Percentiles rank a stretch among this genome's conserved stretches.
Conservation (phyloP, 2,329 filamentous ascomycete species). For the Rasamsonia emersonii region DNA sequence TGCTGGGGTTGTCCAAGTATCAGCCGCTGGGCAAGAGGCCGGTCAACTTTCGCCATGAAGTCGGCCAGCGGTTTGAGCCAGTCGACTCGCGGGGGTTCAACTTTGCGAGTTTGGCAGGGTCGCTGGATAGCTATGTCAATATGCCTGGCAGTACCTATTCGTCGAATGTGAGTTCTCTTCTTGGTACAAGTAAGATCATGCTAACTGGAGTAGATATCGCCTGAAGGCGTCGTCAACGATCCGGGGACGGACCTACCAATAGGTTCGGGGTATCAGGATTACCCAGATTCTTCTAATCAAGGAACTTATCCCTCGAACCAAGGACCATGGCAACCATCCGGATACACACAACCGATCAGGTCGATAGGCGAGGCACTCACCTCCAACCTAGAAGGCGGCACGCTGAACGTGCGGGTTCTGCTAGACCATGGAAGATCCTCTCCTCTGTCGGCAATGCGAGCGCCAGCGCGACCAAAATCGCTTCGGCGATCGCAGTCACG, state of each 20-base stretch:
- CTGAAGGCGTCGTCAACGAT: constrained; percentile 12
- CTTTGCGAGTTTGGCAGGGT: constrained; percentile 34
- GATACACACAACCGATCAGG: too few species aligned
- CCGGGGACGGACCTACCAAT: too few species aligned
- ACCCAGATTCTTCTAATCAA: too few species aligned
- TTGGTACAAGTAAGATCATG: background rate
- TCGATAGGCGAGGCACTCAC: too few species aligned
- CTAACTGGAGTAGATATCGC: constrained; percentile 10
- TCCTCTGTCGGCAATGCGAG: background rate
- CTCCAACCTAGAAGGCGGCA: too few species aligned
- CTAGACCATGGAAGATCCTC: background rate
- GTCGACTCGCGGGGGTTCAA: constrained; percentile 33
- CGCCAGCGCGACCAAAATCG: background rate
- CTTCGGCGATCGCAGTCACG: background rate
- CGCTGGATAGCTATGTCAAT: constrained; percentile 38
- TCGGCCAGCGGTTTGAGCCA: constrained; percentile 38
- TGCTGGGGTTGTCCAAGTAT: constrained; percentile 26
- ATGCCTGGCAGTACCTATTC: constrained; percentile 37
- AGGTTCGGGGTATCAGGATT: too few species aligned
- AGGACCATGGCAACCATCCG: too few species aligned
- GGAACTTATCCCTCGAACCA: too few species aligned
- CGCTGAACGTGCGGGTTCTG: constrained; percentile 3
- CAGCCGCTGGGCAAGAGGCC: constrained; percentile 27
- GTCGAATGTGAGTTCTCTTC: constrained; percentile 12
- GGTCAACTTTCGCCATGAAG: constrained; percentile 33